Base-by-base conservation (phyloP, 2,329 filamentous ascomycete species). In the Neofusicoccum sp. region DNA sequence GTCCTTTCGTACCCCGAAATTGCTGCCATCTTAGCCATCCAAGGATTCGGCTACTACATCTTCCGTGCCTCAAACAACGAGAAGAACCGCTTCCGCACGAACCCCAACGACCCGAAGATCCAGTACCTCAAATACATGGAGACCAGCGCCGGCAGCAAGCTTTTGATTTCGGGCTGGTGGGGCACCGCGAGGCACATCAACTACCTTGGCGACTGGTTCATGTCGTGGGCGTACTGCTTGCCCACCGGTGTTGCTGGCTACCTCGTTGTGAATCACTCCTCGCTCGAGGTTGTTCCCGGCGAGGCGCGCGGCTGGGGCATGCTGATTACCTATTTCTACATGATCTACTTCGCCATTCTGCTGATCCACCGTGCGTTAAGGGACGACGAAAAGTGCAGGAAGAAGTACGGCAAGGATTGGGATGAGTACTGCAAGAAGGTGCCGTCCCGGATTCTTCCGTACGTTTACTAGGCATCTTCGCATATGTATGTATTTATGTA, bases 391-490 rank as follows among this genome's bases (percentile, higher is more conserved):
- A 96, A 96, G 81, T 98, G 93, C 75, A 81, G 84, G 64, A 84
- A 84, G 71, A 98, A 98, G 82, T 98, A 98, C 70, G 93, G 93
- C 28, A 87, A 87, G 67, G 92, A 97, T 71, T 98, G 93, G 93
- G 86, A 92, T 64, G 84, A 86, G 76, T 98, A 97, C 77, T 92
- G 89, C 75, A 86, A 87, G 75, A 83, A 87, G 71, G 93, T 97
- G 45, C 86, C 82, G 63, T 96, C 84, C 75, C 85, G 88, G 71
- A 96, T 98, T 67, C 77, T 97, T 41, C 93, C 93, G 5, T 89
- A 89, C 36, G 79, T 97, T 16, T 97, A 97, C 77, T 97, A 47
- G 20, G 20, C 20, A 20, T 20, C 20, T 20, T 20, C 20, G 20
- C 20, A 20, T 20, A 20, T 20, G 20, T 20, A 20, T 20, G 20